These are phyloP conservation scores for Rosa multiflora DNA, from an alignment of 306 rosid species.

Conservation along the genomic window DNA sequence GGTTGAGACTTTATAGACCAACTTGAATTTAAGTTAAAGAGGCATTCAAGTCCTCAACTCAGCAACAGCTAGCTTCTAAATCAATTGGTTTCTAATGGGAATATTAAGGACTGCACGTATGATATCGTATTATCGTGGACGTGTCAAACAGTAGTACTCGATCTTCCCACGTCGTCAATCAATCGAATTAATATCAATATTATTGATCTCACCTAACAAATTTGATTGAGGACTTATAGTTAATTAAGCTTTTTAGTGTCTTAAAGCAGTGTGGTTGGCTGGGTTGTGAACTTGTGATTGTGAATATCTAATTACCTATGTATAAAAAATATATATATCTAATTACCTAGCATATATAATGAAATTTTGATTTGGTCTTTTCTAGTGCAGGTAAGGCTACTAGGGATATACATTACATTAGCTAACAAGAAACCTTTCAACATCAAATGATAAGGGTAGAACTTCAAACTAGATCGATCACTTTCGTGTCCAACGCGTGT, in stretches of 20 bases:
- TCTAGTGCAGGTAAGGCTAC: neutral
- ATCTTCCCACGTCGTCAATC: neutral
- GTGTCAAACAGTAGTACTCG: neutral
- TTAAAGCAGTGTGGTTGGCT: neutral
- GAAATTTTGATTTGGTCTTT: too few species aligned
- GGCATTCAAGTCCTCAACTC: neutral
- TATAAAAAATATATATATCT: too few species aligned
- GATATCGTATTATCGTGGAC: neutral
- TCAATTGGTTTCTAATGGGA: neutral
- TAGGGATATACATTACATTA: too few species aligned
- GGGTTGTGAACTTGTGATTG: neutral
- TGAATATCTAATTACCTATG: too few species aligned
- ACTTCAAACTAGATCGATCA: neutral
- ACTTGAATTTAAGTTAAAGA: neutral
- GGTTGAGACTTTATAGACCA: neutral
- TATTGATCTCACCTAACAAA: neutral
- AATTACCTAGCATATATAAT: too few species aligned
- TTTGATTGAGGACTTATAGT: neutral
- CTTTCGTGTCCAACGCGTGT: neutral
- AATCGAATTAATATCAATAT: neutral
- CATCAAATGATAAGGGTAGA: neutral
- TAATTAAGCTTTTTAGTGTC: neutral
- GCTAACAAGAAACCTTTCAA: neutral
- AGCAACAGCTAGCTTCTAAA: neutral
- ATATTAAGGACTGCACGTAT: neutral